Evolutionary conservation across 192 early-diverging fungal species (phyloP), one percentile per base, ranked within the genome.

Genomic region (Phlyctochytrium arcticum): DNA sequence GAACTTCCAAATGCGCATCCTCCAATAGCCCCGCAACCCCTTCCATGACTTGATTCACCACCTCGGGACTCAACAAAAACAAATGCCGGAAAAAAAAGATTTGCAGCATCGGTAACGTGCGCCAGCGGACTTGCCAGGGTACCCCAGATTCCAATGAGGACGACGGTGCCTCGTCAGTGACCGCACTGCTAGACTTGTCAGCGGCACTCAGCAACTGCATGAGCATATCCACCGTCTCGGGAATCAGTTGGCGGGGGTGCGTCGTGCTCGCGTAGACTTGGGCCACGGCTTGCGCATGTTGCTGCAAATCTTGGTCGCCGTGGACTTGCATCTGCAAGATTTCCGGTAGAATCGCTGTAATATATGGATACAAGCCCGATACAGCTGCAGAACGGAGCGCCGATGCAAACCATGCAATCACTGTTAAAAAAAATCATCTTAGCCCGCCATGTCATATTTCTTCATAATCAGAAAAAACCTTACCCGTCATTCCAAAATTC

Each of bases 1-100:
- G 76, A 21, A 92, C 85, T 76, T 98, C 95, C 36, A 95, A 81
- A 65, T 96, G 93, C n/a, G 84, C 79, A 69, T 98, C 91, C 46
- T 82, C 75, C 12, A 63, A 34, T 33, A 98, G 66, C 24, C 31
- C 50, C 29, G 82, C 78, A 9, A 95, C 81, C 4, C 84, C 79
- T 36, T 92, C 82, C 69, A 96, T 74, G 5, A 95, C 81, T 19
- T 63, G 60, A 27, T 77, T 55, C 23, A 86, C 77, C 35, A 83
- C 73, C 0, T 83, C 79, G 17, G 67, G 62, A 32, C 79, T 69
- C 72, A 98, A 73, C 36, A 85, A 75, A 47, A 85, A 88, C 51
- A 95, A 60, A 69, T 97, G 89, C 33, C 86, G 79, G 65, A 96
- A 98, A 54, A 86, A 94, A 47, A 95, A 83, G 2, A 94, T 80